A percentile compares a stretch with the other conserved stretches of the same genome.
Evolutionary conservation across 169 alveolate species (phyloP).

Genomic region (Eimeria necatrix): DNA sequence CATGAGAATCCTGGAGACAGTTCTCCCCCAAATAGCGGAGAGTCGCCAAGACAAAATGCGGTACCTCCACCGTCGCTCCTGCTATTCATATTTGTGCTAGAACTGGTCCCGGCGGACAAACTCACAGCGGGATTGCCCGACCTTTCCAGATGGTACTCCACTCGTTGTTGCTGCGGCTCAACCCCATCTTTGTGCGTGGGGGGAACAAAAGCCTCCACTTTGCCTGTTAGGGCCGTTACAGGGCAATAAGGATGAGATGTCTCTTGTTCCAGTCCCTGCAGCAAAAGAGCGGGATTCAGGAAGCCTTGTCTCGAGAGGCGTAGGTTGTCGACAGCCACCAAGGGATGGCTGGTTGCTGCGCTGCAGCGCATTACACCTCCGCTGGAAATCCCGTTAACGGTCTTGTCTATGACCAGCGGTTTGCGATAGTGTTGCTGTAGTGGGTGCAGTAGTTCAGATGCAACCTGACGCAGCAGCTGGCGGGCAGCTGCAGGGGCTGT

Average conservation of each 20-base stretch:
- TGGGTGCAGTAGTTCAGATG: not conserved
- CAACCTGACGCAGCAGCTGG: not conserved
- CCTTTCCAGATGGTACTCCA: not conserved
- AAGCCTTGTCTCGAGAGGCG: constrained; percentile 6
- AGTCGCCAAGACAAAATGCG: not conserved
- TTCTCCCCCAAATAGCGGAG: not conserved
- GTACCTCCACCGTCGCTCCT: not conserved
- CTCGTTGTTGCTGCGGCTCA: not conserved
- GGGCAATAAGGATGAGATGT: not conserved
- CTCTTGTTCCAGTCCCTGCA: not conserved
- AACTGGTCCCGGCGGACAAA: not conserved
- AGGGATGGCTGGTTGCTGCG: not conserved
- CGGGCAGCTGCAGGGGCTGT: not conserved
- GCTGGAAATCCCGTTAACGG: not conserved
- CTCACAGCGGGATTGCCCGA: not conserved
- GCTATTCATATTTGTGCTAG: not conserved
- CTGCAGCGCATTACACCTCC: not conserved
- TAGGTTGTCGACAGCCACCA: not conserved
- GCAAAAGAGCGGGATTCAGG: not conserved
- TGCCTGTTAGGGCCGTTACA: not conserved
- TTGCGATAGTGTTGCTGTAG: not conserved
- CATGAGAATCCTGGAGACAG: constrained; percentile 43
- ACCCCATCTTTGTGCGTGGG: not conserved
- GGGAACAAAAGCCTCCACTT: not conserved
- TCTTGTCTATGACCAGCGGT: not conserved